Conservation (phyloP, 2,329 filamentous ascomycete species). For the Penicillium psychrosexuale region DNA sequence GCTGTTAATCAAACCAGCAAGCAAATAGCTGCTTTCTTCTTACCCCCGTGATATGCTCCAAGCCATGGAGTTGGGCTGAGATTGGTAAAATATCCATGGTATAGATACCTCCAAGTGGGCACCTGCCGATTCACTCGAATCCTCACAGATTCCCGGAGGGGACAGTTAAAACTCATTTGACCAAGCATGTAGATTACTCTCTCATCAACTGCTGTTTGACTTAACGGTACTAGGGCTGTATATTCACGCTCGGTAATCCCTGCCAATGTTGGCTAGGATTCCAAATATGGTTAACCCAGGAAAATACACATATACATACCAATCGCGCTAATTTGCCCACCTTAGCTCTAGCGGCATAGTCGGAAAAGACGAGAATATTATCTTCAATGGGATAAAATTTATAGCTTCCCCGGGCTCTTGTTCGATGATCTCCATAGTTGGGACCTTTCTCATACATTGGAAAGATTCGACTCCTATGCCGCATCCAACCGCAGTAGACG, state of each 20-base stretch:
- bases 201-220: not conserved
- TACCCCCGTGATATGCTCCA: constrained; percentile 43
- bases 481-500: constrained; percentile 8
- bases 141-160: not conserved
- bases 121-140: constrained; percentile 2
- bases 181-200: not conserved
- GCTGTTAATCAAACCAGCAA: not conserved
- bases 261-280: constrained; percentile 4
- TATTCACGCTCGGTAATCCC: constrained; percentile 4
- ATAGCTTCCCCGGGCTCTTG: not conserved
- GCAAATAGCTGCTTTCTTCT: constrained; percentile 4
- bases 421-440: constrained; percentile 3
- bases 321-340: constrained; percentile 4
- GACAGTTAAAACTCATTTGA: not conserved
- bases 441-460: constrained; percentile 4
- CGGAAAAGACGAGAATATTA: constrained; percentile 6
- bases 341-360: constrained; percentile 3
- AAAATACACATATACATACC: not conserved
- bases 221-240: not conserved
- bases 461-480: not conserved
- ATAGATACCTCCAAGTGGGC: constrained; percentile 41
- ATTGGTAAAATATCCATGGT: constrained; percentile 42
- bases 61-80: constrained; percentile 40
- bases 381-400: constrained; percentile 7
- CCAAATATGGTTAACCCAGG: not conserved